Conservation (phyloP, 495 filamentous ascomycete genomes). For the Daldinia caldariorum region DNA sequence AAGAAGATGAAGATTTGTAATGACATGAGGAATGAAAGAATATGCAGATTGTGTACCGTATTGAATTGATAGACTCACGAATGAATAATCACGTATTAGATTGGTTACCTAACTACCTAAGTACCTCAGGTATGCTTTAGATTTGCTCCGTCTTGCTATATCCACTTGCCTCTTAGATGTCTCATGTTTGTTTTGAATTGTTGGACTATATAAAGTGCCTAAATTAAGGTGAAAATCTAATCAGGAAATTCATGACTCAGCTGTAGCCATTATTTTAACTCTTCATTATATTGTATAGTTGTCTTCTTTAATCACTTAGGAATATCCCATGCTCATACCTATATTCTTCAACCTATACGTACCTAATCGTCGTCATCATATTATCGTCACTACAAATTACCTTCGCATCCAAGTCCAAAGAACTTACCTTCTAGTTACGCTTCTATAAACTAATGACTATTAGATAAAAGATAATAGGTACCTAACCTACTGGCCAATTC, state of each 20-base stretch:
- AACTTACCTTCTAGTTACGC: background rate
- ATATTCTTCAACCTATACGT: background rate
- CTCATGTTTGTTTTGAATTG: no score
- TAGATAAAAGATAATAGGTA: background rate
- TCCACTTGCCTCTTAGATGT: background rate
- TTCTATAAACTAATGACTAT: background rate
- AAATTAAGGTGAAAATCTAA: no score
- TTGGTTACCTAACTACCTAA: constrained; percentile 6
- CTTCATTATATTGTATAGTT: no score
- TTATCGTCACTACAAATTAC: background rate
- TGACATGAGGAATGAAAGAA: background rate
- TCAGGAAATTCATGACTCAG: background rate
- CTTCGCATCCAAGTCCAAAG: background rate
- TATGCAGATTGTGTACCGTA: constrained; percentile 39
- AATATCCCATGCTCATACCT: background rate
- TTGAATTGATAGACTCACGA: constrained; percentile 34
- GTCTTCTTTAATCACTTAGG: no score
- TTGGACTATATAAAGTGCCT: no score
- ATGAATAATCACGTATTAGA: constrained; percentile 19
- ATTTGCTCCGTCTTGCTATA: background rate
- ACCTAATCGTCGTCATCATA: background rate
- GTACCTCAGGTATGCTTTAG: no score
- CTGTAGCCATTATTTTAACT: background rate
- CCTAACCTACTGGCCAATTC: constrained; percentile 2
- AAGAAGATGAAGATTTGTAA: constrained; percentile 4